Conservation (phyloP, 2,329 filamentous ascomycete genomes). For the Microdochium bolleyi region DNA sequence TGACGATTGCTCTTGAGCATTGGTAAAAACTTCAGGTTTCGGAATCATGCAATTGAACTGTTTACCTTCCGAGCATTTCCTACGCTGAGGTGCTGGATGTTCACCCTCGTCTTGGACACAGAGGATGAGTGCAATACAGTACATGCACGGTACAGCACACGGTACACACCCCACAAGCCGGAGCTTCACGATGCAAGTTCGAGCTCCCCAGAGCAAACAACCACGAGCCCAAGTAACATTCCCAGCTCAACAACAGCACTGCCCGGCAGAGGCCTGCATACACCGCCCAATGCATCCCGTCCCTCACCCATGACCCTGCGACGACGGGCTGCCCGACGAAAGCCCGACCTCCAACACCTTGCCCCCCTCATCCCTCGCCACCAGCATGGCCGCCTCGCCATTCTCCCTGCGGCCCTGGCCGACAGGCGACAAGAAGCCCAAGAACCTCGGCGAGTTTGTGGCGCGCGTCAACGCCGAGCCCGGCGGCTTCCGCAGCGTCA, state of each 20-base stretch:
- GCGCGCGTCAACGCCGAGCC: conserved; percentile 70
- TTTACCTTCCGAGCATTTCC: too few relatives aligned
- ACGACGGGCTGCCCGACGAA: too few relatives aligned
- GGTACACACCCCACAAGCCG: too few relatives aligned
- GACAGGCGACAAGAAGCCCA: conserved; percentile 45
- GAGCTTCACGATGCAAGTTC: too few relatives aligned
- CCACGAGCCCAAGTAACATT: neutral
- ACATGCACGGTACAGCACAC: too few relatives aligned
- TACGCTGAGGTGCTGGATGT: too few relatives aligned
- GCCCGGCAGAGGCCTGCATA: neutral
- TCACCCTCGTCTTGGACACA: too few relatives aligned
- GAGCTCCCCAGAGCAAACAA: neutral
- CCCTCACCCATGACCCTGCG: too few relatives aligned
- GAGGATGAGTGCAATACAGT: too few relatives aligned
- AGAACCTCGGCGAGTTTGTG: conserved; percentile 66
- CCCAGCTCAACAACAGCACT: neutral
- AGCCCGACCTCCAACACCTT: neutral
- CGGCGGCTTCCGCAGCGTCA: conserved; percentile 75
- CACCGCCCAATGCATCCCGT: neutral
- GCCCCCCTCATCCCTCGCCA: neutral
- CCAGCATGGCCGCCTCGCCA: conserved; percentile 16
- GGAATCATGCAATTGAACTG: too few relatives aligned
- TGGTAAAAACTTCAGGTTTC: too few relatives aligned
- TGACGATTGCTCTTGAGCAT: too few relatives aligned
- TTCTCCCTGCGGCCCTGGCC: conserved; percentile 61